Base-by-base conservation (phyloP, 2,329 filamentous ascomycete species). In the Mariannaea elegans region DNA sequence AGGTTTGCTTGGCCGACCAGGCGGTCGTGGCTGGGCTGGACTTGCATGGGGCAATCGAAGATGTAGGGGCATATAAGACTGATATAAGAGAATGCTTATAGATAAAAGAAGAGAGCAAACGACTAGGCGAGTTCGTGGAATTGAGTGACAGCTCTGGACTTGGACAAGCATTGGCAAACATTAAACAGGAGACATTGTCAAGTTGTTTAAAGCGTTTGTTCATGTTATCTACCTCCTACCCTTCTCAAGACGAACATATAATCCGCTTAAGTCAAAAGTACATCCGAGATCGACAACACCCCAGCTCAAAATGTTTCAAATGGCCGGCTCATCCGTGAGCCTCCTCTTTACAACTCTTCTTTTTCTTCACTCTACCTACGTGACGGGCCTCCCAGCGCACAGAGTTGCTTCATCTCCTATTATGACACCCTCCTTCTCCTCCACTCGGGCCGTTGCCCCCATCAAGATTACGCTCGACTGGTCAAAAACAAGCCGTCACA, bases 381-480 rank as follows among this genome's bases (percentile, higher is more conserved):
- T 44, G 24, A 32, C 46, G 24, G 36, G 16, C 23, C 32, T 59
- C 16, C 60, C 56, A 5, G 24, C 46, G 3, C 34, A n/a, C 3
- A 13, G 29, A 19, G 21, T 32, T n/a, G 16, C 29, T 7, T 16
- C 14, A 14, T 41, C 48, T 7, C n/a, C 24, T 29, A 21, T n/a
- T 14, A 7, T 14, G 3, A 14, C 27, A 7, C 18, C 21, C 7
- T 19, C 45, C n/a, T 31, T 46, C 13, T 13, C 18, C n/a, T 16
- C 47, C 23, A 46, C 36, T 10, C 23, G 9, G 7, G 12, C 23
- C 4, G 27, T 29, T 10, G 23, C 45, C 12, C 51, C 45, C n/a
- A 47, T 60, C 45, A 56, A 39, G 24, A 8, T 61, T 19, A 24
- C 24, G 12, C 42, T 61, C 36, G 36, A 57, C 38, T 59, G 49